Evolutionary conservation across 345 rosid species (phyloP), one percentile per base, ranked within the genome.

Genomic region (Diplotaxis tenuifolia): DNA sequence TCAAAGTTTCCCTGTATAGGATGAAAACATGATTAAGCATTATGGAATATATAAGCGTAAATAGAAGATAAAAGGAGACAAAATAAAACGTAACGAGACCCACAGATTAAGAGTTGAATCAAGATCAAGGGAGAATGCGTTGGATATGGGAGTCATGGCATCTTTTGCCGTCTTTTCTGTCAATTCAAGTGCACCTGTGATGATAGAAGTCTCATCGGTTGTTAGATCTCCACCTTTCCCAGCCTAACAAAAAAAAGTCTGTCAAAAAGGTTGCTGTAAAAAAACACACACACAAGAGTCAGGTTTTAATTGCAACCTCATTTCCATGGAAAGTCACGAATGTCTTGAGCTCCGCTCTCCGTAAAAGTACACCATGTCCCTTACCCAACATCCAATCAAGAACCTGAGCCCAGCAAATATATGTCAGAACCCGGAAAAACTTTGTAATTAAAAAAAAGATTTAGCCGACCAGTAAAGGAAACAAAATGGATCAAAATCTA

Each of bases 371-470:
- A 70, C 86, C 93, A 49, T 91, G 98, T 57, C 96, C 96, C 80
- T 91, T 94, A 62, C 98, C 98, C 83, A 94, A 77, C 98, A 94
- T 88, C 95, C 91, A 91, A 85, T 94, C 98, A 78, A 93, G 80
- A 67, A 93, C 88, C 98, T 93, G 70, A 57, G 79, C 6, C 56
- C 56, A 66, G 12, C 56, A 59, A 12, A 47, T 19, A 6, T 50
- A 1, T 20, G 54, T 32, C 45, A 57, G 45, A 55, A 77, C 9
- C 14, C 0, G 42, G 19, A 54, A 67, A 36, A 56, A 15, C 22
- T 23, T 20, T 10, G 25, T 3, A 16, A 40, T 20, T 10, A 62
- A 9, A 20, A 15, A 49, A 49, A 42, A 14, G 45, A 42, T 14
- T 42, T 4, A 42, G 50, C 18, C 7, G 18, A 42, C 47, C 50